Evolutionary conservation across 495 filamentous ascomycete genomes (phyloP), one percentile per base, ranked within the genome.

Genomic region (Lophiostoma macrostomum): DNA sequence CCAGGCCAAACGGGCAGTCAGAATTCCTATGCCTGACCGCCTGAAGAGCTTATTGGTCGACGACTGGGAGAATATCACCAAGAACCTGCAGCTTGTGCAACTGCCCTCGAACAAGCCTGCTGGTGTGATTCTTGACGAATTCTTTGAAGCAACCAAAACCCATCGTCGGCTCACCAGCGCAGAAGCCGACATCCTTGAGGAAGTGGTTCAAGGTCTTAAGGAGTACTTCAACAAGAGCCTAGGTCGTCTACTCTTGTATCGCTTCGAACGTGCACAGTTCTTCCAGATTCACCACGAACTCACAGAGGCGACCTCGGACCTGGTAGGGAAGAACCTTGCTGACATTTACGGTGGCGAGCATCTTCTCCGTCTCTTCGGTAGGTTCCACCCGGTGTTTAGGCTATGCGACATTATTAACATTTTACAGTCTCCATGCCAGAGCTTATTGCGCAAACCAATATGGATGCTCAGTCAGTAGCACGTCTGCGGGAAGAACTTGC

Each of bases 11-110:
- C 91, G 91, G 5, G 85, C 86, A 0, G 80, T 97, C 64, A 88
- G 87, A 45, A 80, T 98, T 43, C 73, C 81, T 35, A 80, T 87
- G 34, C 88, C 93, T 2, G 93, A 97, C 64, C 79, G 83, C 43
- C 71, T 98, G 41, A 96, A 96, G 71, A 83, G 85, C 14, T 73
- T 93, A 36, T 82, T 98, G 3, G 93, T 98, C 31, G 93, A 98
- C 63, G 93, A 98, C 72, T 98, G 93, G 93, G 93, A 98, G 70
- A 94, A 95, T 60, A 81, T 96, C 41, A 98, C 93, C 40, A 97
- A 97, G 75, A 89, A 91, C 64, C 80, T 85, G 55, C 85, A 88
- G 61, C 82, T 96, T 2, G 88, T 96, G 13, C 80, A 83, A 0
- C 76, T 98, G 8, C 93, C 93, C 0, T 80, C 86, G n/a, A 72